Base-by-base conservation (phyloP, 164 flowering plant species). In the Nelumbo lutea region DNA sequence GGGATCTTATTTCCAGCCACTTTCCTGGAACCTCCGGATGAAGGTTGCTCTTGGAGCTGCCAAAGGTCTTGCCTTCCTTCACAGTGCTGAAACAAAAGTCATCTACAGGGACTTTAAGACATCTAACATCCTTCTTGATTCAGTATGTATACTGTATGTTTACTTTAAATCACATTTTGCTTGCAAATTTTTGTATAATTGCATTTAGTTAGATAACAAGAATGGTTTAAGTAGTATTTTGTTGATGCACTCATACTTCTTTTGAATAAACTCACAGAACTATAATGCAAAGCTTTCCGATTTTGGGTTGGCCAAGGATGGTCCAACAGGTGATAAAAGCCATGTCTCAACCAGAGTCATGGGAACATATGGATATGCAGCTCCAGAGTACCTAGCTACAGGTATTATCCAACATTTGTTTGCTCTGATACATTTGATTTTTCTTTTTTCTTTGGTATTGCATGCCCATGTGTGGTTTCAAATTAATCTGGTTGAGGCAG, bases 281-380 rank as follows among this genome's bases (percentile, higher is more conserved):
- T 87, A 89, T 69, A 86, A 83, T 73, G 90, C 90, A 57, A 91
- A 94, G 72, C 93, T 94, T 51, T 94, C 96, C 59, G 98, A 91
- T 74, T 91, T 93, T 73, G 98, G 98, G 38, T 75, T 93, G 83
- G 97, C 96, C 48, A 93, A 88, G 78, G 97, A 90, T 75, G 97
- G 90, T 10, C 93, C 96, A 43, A 81, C 85, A 1, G 96, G 87
- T 62, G 98, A 87, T 70, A 85, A 87, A 75, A 89, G 89, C 65
- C 91, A 91, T 70, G 97, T 91, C 65, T 89, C 96, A 38, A 89
- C 98, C 13, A 79, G 94, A 63, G 84, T 87, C 63, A 87, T 93
- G 88, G 96, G 94, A 56, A 94, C 98, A 11, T 83, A 86, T 44
- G 97, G 96, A 61, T 91, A 94, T 79, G 96, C 96, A 44, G 96